phyloP scores from a whole-genome alignment of 768 basidiomycete genomes.

The Favolaschia claudopus region DNA sequence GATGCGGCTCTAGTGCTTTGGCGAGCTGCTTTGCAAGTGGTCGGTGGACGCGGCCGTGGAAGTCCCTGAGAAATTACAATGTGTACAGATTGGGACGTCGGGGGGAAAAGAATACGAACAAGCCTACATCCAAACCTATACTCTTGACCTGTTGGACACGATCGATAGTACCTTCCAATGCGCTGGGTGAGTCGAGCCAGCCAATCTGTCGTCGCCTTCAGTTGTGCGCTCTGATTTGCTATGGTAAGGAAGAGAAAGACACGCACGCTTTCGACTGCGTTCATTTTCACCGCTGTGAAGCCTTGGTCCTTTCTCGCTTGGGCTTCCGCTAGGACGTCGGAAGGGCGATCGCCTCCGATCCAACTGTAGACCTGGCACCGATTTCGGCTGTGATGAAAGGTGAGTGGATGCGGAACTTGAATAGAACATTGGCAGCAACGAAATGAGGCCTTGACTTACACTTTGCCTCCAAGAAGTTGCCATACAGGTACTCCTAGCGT shows the following conservation, averaged over 20 bases:
- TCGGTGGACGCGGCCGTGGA: conserved; percentile 75
- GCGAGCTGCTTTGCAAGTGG: conserved; percentile 76
- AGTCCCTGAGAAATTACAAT: conserved; percentile 45
- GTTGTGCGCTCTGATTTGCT: not conserved
- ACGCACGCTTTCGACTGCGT: conserved; percentile 57
- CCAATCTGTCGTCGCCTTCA: conserved; percentile 38
- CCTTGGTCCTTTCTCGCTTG: conserved; percentile 63
- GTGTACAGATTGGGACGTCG: not conserved
- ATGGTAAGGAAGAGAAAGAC: not conserved
- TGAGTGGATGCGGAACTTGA: not conserved
- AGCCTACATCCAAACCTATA: conserved; percentile 67
- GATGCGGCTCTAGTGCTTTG: conserved; percentile 62
- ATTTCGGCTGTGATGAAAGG: conserved; percentile 44
- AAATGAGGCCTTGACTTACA: conserved; percentile 39
- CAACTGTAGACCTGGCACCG: conserved; percentile 65
- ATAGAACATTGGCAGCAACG: not conserved
- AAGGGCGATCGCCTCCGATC: conserved; percentile 64
- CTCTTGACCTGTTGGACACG: conserved; percentile 61
- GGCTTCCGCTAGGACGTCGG: conserved; percentile 61
- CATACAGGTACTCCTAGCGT: conserved; percentile 70
- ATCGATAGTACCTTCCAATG: conserved; percentile 57
- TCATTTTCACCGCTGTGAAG: conserved; percentile 79
- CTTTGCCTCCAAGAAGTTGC: conserved; percentile 74
- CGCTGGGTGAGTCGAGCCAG: conserved; percentile 69
- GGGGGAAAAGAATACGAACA: conserved; percentile 30